Conservation (phyloP, 495 filamentous ascomycete genomes). For the Hypoxylon crocopeplum region DNA sequence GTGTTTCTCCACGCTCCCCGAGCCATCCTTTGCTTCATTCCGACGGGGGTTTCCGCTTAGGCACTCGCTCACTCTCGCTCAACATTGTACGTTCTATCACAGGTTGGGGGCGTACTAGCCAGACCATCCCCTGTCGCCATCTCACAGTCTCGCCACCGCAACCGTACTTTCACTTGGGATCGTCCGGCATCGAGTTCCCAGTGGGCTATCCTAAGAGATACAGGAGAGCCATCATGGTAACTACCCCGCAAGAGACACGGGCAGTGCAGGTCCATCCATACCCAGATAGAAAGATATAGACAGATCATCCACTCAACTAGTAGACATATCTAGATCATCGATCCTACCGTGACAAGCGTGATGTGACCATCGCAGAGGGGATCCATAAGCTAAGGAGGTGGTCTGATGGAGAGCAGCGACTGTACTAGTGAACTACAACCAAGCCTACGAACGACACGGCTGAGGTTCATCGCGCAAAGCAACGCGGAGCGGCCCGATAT, state of each 20-base stretch:
- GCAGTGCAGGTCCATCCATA: slow-evolving; percentile 7
- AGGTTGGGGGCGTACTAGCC: too few relatives aligned
- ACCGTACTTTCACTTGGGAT: too few relatives aligned
- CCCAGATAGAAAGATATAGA: slow-evolving; percentile 10
- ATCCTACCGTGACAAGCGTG: slow-evolving; percentile 12
- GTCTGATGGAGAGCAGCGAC: background rate
- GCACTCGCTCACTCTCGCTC: too few relatives aligned
- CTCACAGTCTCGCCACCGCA: too few relatives aligned
- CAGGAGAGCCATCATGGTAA: slow-evolving; percentile 1
- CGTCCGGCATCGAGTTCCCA: too few relatives aligned
- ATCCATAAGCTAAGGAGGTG: background rate
- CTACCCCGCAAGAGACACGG: slow-evolving; percentile 11
- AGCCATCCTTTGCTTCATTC: slow-evolving; percentile 7
- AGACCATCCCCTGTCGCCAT: too few relatives aligned
- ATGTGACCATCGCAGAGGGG: slow-evolving; percentile 11
- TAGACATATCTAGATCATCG: slow-evolving; percentile 7
- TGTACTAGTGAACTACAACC: background rate
- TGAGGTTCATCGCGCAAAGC: too few relatives aligned
- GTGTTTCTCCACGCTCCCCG: slow-evolving; percentile 9
- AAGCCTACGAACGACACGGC: too few relatives aligned
- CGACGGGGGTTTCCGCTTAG: background rate
- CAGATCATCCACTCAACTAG: slow-evolving; percentile 2
- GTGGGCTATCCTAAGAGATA: slow-evolving; percentile 8
- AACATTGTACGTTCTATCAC: too few relatives aligned
- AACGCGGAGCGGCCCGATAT: too few relatives aligned